Evolutionary conservation across 768 basidiomycete genomes (phyloP).

Genomic region (Cytidiella melzeri): DNA sequence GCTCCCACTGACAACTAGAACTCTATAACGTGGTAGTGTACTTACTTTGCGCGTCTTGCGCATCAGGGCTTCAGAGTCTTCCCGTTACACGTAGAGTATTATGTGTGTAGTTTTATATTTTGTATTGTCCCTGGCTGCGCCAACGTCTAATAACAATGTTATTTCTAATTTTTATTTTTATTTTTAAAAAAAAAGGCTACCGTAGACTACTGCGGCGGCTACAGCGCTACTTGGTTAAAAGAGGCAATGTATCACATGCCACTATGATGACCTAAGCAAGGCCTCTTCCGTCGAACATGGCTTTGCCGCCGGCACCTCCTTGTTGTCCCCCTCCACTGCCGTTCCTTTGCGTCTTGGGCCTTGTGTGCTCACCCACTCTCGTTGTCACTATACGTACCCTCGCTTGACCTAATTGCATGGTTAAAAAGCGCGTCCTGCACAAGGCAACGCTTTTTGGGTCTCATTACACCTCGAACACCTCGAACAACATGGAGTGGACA

Average conservation of each 20-base stretch:
- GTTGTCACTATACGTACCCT: background rate
- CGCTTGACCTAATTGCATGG: background rate
- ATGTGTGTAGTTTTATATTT: too few relatives aligned
- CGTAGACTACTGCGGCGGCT: too few relatives aligned
- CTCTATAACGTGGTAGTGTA: too few relatives aligned
- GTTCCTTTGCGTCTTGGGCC: slow-evolving; percentile 2
- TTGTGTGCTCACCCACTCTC: background rate
- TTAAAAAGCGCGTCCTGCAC: background rate
- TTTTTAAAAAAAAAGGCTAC: too few relatives aligned
- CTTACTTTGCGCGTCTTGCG: too few relatives aligned
- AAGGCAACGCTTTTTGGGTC: background rate
- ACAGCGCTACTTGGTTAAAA: too few relatives aligned
- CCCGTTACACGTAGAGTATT: too few relatives aligned
- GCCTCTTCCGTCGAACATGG: background rate
- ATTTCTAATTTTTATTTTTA: too few relatives aligned
- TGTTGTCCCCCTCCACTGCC: background rate
- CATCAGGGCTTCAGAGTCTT: too few relatives aligned
- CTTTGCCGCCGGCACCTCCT: background rate
- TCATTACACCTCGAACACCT: background rate
- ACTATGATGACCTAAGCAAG: background rate
- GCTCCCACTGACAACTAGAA: too few relatives aligned
- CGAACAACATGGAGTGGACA: slow-evolving; percentile 28
- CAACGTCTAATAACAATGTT: too few relatives aligned
- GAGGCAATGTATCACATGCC: background rate
- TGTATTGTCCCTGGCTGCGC: too few relatives aligned